Percentiles rank a stretch among this genome's conserved stretches.
These are phyloP conservation scores for Myxozyma neotropica DNA, from an alignment of 805 yeast genomes.

Conservation along the genomic window DNA sequence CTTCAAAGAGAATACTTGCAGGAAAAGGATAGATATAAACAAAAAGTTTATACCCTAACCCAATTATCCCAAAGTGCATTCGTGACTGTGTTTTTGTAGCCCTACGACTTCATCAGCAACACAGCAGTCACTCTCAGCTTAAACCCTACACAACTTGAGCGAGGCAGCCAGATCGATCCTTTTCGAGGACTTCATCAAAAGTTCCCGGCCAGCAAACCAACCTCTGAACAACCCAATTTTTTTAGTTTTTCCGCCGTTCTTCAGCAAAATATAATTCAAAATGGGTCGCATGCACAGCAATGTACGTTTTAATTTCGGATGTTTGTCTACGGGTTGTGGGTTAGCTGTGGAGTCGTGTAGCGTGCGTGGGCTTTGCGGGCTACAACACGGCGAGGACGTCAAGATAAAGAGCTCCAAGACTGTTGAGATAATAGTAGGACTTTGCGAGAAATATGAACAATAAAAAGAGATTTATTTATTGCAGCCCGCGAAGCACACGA, in stretches of 20 bases:
- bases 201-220: not conserved
- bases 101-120: not conserved
- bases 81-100: constrained; percentile 1
- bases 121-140: constrained; percentile 1
- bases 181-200: not conserved
- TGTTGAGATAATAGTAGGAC: too few relatives aligned
- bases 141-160: constrained; percentile 1
- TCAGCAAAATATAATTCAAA: constrained; percentile 46
- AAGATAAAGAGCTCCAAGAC: not conserved
- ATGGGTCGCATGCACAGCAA: constrained; percentile 99
- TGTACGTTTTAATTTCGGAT: constrained; percentile 31
- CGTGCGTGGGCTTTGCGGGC: too few relatives aligned
- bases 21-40: not conserved
- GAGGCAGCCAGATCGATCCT: not conserved
- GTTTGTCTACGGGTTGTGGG: not conserved
- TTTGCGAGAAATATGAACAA: not conserved
- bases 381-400: too few relatives aligned
- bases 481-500: not conserved
- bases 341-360: not conserved
- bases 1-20: too few relatives aligned
- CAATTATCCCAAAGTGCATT: not conserved
- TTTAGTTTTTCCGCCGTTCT: not conserved
- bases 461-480: too few relatives aligned
- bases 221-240: not conserved
- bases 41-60: constrained; percentile 1